phyloP scores from a whole-genome alignment of 2,329 filamentous ascomycete species.

The Calonectria crousiana region DNA sequence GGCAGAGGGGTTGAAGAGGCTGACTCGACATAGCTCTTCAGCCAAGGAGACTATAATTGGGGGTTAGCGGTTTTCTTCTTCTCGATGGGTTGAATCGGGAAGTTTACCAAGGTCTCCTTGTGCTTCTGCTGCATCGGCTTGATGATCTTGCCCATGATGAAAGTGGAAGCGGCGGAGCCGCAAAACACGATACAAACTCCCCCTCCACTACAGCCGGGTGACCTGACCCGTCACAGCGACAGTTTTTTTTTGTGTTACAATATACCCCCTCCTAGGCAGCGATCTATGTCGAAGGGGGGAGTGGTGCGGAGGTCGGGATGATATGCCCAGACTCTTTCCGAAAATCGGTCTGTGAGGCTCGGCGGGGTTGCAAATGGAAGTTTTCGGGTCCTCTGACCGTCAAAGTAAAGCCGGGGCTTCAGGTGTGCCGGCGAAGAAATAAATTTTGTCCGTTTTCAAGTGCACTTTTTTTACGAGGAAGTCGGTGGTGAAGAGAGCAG shows the following conservation, averaged over 20 bases:
- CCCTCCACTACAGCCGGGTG: constrained; percentile 67
- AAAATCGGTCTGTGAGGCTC: constrained; percentile 25
- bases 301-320: constrained; percentile 9
- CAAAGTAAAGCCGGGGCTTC: constrained; percentile 1
- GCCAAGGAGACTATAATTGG: constrained; percentile 80
- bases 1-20: constrained; percentile 78
- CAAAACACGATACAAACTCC: constrained; percentile 61
- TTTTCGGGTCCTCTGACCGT: constrained; percentile 14
- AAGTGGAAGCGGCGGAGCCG: constrained; percentile 70
- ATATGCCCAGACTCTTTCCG: constrained; percentile 13
- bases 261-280: constrained; percentile 50
- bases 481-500: not conserved
- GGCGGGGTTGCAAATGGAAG: constrained; percentile 23
- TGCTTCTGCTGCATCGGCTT: constrained; percentile 77
- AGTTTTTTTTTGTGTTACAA: constrained; percentile 51
- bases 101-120: constrained; percentile 73
- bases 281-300: constrained; percentile 34
- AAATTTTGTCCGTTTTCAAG: not conserved
- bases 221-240: constrained; percentile 52
- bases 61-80: constrained; percentile 40
- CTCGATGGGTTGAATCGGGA: not conserved
- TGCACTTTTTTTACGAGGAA: not conserved
- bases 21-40: constrained; percentile 82
- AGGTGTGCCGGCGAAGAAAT: not conserved
- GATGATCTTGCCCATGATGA: constrained; percentile 77